These are phyloP conservation scores for Chytriomyces confervae DNA, from an alignment of 192 early-diverging fungal species.

Conservation along the genomic window DNA sequence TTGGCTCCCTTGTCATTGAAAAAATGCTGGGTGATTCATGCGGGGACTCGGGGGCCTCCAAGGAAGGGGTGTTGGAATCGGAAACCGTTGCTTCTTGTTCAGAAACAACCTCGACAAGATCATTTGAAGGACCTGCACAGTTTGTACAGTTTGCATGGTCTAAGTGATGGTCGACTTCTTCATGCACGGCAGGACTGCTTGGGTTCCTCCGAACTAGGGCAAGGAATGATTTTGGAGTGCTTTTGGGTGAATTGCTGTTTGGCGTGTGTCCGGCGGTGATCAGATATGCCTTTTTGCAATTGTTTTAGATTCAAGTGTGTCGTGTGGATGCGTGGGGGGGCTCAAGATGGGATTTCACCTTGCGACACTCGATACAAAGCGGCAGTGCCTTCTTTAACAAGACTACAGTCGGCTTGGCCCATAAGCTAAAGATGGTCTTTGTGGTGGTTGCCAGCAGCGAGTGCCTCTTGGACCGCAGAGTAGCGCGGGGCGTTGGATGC, in stretches of 20 bases:
- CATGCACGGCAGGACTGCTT: neutral
- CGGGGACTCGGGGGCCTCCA: too few species aligned
- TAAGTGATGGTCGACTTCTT: neutral
- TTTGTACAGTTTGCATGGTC: too few species aligned
- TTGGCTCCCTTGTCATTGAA: too few species aligned
- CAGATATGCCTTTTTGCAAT: neutral
- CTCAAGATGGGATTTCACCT: neutral
- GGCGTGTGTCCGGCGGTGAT: neutral
- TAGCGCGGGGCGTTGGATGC: neutral
- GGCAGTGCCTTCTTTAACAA: neutral
- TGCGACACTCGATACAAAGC: conserved; percentile 7
- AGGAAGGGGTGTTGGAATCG: too few species aligned
- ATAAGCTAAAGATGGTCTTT: conserved; percentile 8
- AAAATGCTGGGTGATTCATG: too few species aligned
- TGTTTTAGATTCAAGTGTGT: too few species aligned
- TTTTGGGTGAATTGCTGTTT: neutral
- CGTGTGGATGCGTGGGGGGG: neutral
- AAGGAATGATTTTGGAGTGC: neutral
- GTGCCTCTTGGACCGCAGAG: conserved; percentile 5
- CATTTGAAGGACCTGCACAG: too few species aligned
- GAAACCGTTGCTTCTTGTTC: too few species aligned
- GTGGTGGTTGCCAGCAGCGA: conserved; percentile 5
- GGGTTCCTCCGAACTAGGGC: neutral
- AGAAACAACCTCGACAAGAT: too few species aligned
- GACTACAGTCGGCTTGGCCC: neutral